Base-by-base conservation (phyloP, 129 eudicot species). In the Pittosporum tobira region DNA sequence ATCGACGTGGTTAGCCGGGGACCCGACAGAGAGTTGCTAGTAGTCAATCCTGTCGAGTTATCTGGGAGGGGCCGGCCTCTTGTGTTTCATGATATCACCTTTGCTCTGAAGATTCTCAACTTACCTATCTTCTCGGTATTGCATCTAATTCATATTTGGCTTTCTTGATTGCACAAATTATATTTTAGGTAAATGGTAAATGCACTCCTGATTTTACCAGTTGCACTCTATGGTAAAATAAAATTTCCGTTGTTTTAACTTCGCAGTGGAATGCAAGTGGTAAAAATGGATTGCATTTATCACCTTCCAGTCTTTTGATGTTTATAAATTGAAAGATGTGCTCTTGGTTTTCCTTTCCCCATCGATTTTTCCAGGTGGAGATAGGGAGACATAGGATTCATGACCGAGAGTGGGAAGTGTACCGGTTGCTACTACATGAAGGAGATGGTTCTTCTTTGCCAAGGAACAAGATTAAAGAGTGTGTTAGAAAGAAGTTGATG, bases 401-500 rank as follows among this genome's bases (percentile, higher is more conserved):
- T 12, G 84, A 74, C 57, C 76, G 81, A 29, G 81, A 82, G 46
- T 71, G 88, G 84, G 84, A 82, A 71, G 81, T 82, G 23, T 82
- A 82, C 65, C 70, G 81, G 53, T 71, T 81, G 56, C 59, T 77
- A 52, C 81, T 81, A 0, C 81, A 81, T 6, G 88, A 81, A 71
- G 77, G 81, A 66, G 88, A 81, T 24, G 66, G 21, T 43, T 63
- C 51, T 50, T 66, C 72, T 21, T 68, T 66, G 46, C 59, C 84
- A 19, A 70, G 81, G 66, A 68, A 66, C 23, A 66, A 31, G 67
- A 77, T 81, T 51, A 74, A 60, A 68, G 81, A 77, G 51, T 68
- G 81, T 57, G 81, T 81, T 50, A 72, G 72, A 61, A 81, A 74
- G 70, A 74, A 77, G 63, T 70, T 81, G 27, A 77, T 77, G 88